A percentile compares a stretch with the other conserved stretches of the same genome.
Evolutionary conservation across 805 yeast genomes (phyloP).

Genomic region (Wickerhamiella siamensis): DNA sequence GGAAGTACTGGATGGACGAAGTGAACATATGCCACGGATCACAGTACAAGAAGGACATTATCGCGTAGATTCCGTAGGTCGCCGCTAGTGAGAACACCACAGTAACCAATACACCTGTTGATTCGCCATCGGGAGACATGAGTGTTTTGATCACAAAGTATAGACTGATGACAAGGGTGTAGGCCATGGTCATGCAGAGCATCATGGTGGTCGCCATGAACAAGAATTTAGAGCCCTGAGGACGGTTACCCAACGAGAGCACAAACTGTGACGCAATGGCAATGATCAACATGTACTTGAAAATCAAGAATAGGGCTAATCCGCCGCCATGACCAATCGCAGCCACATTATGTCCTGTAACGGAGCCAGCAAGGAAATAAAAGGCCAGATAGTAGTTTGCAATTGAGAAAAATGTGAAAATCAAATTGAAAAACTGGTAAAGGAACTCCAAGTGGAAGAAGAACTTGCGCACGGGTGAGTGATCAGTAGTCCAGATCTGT

Average conservation of each 20-base stretch:
- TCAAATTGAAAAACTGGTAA: constrained; percentile 58
- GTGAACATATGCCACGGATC: constrained; percentile 96
- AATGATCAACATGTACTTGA: constrained; percentile 74
- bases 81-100: constrained; percentile 75
- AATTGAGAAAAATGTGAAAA: constrained; percentile 85
- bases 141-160: constrained; percentile 56
- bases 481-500: constrained; percentile 67
- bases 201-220: constrained; percentile 61
- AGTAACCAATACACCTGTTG: constrained; percentile 38
- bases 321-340: constrained; percentile 49
- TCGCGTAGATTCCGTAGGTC: constrained; percentile 76
- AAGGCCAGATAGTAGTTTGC: constrained; percentile 85
- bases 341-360: constrained; percentile 34
- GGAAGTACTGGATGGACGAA: constrained; percentile 73
- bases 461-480: constrained; percentile 47
- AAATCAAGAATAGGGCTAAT: constrained; percentile 63
- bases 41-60: constrained; percentile 70
- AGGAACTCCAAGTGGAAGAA: constrained; percentile 62
- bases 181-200: constrained; percentile 64
- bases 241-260: constrained; percentile 92
- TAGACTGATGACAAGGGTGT: constrained; percentile 70
- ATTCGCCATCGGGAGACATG: constrained; percentile 21
- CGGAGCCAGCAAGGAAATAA: constrained; percentile 72
- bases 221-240: constrained; percentile 81
- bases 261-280: constrained; percentile 78